Conservation (phyloP, 2,329 filamentous ascomycete species). For the Sarocladium oryzae region DNA sequence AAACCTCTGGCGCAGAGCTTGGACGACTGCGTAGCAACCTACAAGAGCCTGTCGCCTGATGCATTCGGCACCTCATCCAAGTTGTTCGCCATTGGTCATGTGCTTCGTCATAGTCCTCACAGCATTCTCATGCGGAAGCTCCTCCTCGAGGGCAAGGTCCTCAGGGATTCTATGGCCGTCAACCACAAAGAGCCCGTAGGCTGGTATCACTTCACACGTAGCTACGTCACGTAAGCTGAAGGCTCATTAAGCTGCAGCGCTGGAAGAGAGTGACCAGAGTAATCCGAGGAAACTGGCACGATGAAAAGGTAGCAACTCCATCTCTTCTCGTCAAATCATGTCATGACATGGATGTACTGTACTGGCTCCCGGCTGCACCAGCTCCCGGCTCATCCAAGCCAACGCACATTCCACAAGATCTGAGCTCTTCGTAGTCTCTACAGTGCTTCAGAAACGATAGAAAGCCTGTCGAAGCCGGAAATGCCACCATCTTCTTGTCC, state of each 20-base stretch:
- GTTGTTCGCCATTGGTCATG: slow-evolving; percentile 89
- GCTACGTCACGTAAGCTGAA: slow-evolving; percentile 69
- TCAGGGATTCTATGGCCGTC: slow-evolving; percentile 79
- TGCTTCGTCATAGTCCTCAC: slow-evolving; percentile 86
- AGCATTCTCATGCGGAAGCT: slow-evolving; percentile 79
- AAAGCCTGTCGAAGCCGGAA: slow-evolving; percentile 69
- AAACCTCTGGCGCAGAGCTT: slow-evolving; percentile 84
- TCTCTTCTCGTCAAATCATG: slow-evolving; percentile 92
- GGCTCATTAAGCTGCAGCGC: too few species aligned
- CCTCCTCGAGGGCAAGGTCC: slow-evolving; percentile 64
- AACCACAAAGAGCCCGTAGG: slow-evolving; percentile 93
- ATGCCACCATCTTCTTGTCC: slow-evolving; percentile 78
- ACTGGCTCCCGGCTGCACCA: slow-evolving; percentile 88
- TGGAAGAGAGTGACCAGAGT: too few species aligned
- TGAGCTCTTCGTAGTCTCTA: slow-evolving; percentile 69
- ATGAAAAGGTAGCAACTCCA: slow-evolving; percentile 67
- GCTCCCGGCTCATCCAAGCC: slow-evolving; percentile 32
- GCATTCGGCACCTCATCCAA: slow-evolving; percentile 17
- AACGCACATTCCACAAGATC: slow-evolving; percentile 66
- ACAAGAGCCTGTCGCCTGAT: slow-evolving; percentile 43
- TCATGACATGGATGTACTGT: slow-evolving; percentile 87
- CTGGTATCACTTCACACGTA: slow-evolving; percentile 93
- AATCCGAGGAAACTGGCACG: slow-evolving; percentile 90
- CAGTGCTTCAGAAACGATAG: slow-evolving; percentile 70
- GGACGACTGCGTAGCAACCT: slow-evolving; percentile 71